Conservation (phyloP, 225 moss, liverwort and hornwort species). For the Physcomitrium patens region DNA sequence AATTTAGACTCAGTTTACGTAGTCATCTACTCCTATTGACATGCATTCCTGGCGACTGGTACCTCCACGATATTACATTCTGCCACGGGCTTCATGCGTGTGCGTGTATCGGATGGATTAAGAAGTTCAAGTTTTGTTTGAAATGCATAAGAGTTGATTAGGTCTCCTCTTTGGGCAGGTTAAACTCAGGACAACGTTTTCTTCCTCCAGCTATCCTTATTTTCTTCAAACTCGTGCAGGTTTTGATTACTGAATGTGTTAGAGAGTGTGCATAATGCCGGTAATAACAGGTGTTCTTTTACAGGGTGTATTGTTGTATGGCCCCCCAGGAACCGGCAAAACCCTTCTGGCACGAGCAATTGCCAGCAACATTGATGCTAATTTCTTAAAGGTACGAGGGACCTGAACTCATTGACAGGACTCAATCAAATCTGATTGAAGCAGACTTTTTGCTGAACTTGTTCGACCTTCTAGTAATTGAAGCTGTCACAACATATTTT, state of each 20-base stretch:
- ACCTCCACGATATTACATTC: background rate
- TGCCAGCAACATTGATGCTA: conserved; percentile 98
- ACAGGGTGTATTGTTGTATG: conserved; percentile 93
- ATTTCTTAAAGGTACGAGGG: conserved; percentile 85
- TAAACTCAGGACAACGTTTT: background rate
- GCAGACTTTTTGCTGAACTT: background rate
- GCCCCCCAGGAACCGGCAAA: conserved; percentile 95
- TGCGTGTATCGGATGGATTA: background rate
- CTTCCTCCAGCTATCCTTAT: background rate
- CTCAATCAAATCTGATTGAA: conserved; percentile 1
- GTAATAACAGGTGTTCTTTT: conserved; percentile 1
- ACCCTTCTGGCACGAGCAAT: conserved; percentile 92
- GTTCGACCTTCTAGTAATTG: background rate
- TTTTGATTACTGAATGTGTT: conserved; percentile 1
- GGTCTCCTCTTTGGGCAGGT: background rate
- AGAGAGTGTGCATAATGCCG: background rate
- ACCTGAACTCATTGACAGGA: background rate
- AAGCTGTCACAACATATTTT: background rate
- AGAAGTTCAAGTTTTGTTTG: background rate
- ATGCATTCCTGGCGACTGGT: background rate
- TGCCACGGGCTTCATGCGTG: background rate
- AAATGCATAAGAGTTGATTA: background rate
- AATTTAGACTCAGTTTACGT: background rate
- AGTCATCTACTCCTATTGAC: background rate
- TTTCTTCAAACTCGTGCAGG: background rate